Conservation (phyloP, 768 basidiomycete genomes). For the Leccinum disarticulatum region DNA sequence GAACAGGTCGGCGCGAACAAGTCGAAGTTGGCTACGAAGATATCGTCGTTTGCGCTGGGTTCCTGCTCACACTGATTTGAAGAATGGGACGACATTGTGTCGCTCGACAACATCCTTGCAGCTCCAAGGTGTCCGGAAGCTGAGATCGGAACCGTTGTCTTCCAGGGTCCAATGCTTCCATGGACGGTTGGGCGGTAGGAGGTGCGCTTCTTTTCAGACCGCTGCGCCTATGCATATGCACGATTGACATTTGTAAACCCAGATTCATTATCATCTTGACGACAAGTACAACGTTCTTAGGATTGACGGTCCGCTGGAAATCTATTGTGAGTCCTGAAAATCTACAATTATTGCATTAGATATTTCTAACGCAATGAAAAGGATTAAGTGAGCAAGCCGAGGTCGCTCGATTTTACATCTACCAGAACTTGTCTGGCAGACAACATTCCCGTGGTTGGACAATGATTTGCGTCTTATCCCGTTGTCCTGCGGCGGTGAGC, state of each 20-base stretch:
- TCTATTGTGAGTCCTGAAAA: slow-evolving; percentile 63
- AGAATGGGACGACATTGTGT: slow-evolving; percentile 90
- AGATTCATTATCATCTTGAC: slow-evolving; percentile 93
- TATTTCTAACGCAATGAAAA: neutral
- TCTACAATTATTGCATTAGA: neutral
- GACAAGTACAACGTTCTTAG: slow-evolving; percentile 97
- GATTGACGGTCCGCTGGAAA: slow-evolving; percentile 80
- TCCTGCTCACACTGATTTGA: slow-evolving; percentile 72
- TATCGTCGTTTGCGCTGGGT: slow-evolving; percentile 89
- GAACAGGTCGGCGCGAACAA: slow-evolving; percentile 82
- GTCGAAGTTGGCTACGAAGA: slow-evolving; percentile 81
- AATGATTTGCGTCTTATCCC: slow-evolving; percentile 83
- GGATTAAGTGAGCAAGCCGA: slow-evolving; percentile 65
- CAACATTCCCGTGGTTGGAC: slow-evolving; percentile 83
- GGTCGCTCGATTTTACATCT: slow-evolving; percentile 58
- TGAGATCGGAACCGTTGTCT: slow-evolving; percentile 66
- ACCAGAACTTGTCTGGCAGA: slow-evolving; percentile 67
- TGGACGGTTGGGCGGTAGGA: slow-evolving; percentile 89
- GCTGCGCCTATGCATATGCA: neutral
- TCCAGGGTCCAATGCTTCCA: slow-evolving; percentile 79
- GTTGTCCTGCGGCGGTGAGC: slow-evolving; percentile 50
- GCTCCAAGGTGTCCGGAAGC: slow-evolving; percentile 38
- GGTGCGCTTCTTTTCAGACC: slow-evolving; percentile 26
- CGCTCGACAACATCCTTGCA: slow-evolving; percentile 45
- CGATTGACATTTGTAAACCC: slow-evolving; percentile 5